phyloP scores from a whole-genome alignment of 768 basidiomycete genomes.

The Amanita polypyramis region DNA sequence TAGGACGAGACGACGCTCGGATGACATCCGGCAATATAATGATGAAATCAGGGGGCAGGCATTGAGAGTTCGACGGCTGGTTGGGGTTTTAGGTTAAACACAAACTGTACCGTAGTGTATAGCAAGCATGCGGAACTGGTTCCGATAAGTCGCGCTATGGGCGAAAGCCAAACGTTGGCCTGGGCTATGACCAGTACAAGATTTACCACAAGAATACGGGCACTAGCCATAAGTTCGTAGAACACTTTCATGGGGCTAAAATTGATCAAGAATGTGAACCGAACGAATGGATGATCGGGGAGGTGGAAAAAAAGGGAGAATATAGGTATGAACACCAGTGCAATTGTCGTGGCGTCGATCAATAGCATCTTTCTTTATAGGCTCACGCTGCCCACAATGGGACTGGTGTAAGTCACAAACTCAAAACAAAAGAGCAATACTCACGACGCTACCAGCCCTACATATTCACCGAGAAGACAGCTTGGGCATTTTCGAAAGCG shows the following conservation, averaged over 20 bases:
- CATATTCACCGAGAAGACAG: not conserved
- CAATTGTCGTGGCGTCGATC: too few species aligned
- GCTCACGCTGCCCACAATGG: not conserved
- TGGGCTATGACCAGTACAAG: not conserved
- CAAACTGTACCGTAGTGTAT: too few species aligned
- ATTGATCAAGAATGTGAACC: not conserved
- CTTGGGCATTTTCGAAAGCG: not conserved
- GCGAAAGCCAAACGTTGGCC: too few species aligned
- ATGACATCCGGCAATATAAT: too few species aligned
- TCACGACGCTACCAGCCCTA: not conserved
- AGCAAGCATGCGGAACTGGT: too few species aligned
- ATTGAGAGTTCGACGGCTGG: too few species aligned
- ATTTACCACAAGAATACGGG: not conserved
- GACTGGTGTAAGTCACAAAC: not conserved
- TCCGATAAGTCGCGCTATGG: too few species aligned
- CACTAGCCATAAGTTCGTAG: not conserved
- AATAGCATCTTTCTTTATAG: not conserved
- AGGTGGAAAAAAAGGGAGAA: not conserved
- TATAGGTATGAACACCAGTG: not conserved
- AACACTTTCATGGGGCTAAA: not conserved
- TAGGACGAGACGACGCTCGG: too few species aligned
- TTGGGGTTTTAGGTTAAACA: too few species aligned
- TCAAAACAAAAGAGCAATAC: not conserved
- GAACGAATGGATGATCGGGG: not conserved
- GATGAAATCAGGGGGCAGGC: too few species aligned